Percentiles rank a stretch among this genome's conserved stretches.
Evolutionary conservation across 768 basidiomycete species (phyloP).

Genomic region (Leccinum subgranulosum): DNA sequence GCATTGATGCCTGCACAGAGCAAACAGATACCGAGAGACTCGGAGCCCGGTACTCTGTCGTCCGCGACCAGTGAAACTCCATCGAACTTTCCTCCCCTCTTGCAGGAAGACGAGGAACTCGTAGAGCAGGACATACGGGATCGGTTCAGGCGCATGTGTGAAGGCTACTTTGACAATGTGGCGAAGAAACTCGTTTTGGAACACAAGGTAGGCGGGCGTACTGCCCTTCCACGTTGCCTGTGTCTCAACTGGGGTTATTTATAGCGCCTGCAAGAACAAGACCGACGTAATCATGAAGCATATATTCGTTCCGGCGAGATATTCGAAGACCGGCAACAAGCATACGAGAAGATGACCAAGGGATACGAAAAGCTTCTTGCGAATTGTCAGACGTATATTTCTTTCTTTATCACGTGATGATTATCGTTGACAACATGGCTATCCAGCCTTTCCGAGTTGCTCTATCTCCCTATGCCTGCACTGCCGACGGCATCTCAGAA

Average conservation of each 20-base stretch:
- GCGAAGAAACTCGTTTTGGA: constrained; percentile 90
- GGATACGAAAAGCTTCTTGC: constrained; percentile 88
- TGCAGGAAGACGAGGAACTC: constrained; percentile 64
- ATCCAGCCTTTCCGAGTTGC: constrained; percentile 87
- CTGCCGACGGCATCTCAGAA: constrained; percentile 84
- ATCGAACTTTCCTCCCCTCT: constrained; percentile 39
- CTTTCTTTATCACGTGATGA: neutral
- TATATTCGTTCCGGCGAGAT: constrained; percentile 99
- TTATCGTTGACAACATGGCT: constrained; percentile 7
- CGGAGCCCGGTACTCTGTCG: constrained; percentile 58
- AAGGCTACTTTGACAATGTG: constrained; percentile 89
- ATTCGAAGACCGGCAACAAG: constrained; percentile 97
- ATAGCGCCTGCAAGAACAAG: constrained; percentile 94
- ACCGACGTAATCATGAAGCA: constrained; percentile 95
- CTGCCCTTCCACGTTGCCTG: neutral
- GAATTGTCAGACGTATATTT: constrained; percentile 79
- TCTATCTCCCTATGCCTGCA: constrained; percentile 75
- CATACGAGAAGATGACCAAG: constrained; percentile 98
- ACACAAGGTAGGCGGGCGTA: constrained; percentile 63
- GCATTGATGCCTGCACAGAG: constrained; percentile 59
- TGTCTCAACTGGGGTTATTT: neutral
- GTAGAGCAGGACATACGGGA: constrained; percentile 85
- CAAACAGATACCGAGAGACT: constrained; percentile 56
- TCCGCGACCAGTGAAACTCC: constrained; percentile 31
- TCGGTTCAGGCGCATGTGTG: constrained; percentile 89